Conservation (phyloP, 495 filamentous ascomycete genomes). For the Chaetomium cochliodes region DNA sequence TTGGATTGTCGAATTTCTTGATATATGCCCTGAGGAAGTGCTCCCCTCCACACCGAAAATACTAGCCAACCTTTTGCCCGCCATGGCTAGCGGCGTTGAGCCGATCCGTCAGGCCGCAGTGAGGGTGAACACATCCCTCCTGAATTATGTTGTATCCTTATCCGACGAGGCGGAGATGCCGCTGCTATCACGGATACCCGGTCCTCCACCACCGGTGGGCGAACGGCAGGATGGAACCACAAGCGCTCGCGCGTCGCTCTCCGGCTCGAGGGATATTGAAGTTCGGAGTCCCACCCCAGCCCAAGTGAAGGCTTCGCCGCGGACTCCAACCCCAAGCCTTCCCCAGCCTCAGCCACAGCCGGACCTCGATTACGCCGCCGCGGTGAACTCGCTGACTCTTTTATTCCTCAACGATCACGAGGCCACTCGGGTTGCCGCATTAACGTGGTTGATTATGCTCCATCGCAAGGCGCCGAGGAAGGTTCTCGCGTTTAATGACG, state of each 20-base stretch:
- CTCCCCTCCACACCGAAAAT: slow-evolving; percentile 90
- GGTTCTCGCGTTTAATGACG: slow-evolving; percentile 93
- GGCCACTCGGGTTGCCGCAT: slow-evolving; percentile 86
- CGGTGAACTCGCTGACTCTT: slow-evolving; percentile 91
- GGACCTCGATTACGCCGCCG: slow-evolving; percentile 93
- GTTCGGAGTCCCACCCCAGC: slow-evolving; percentile 55
- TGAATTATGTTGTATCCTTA: slow-evolving; percentile 87
- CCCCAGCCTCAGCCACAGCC: slow-evolving; percentile 51
- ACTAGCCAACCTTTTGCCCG: slow-evolving; percentile 86
- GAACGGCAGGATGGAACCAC: slow-evolving; percentile 58
- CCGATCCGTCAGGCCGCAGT: slow-evolving; percentile 83
- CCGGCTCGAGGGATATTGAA: slow-evolving; percentile 54
- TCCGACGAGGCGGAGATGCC: slow-evolving; percentile 67
- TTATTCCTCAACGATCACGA: slow-evolving; percentile 97
- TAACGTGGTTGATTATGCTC: slow-evolving; percentile 97
- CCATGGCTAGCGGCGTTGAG: slow-evolving; percentile 88
- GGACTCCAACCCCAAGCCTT: slow-evolving; percentile 49
- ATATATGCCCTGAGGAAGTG: slow-evolving; percentile 97
- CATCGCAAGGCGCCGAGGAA: slow-evolving; percentile 92
- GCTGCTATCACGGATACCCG: slow-evolving; percentile 48
- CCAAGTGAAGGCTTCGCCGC: slow-evolving; percentile 42
- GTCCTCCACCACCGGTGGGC: slow-evolving; percentile 44
- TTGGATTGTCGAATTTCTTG: slow-evolving; percentile 96
- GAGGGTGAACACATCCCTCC: slow-evolving; percentile 82
- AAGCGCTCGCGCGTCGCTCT: slow-evolving; percentile 52